These are phyloP conservation scores for Talaromyces proteolyticus DNA, from an alignment of 495 filamentous ascomycete species.

Conservation along the genomic window DNA sequence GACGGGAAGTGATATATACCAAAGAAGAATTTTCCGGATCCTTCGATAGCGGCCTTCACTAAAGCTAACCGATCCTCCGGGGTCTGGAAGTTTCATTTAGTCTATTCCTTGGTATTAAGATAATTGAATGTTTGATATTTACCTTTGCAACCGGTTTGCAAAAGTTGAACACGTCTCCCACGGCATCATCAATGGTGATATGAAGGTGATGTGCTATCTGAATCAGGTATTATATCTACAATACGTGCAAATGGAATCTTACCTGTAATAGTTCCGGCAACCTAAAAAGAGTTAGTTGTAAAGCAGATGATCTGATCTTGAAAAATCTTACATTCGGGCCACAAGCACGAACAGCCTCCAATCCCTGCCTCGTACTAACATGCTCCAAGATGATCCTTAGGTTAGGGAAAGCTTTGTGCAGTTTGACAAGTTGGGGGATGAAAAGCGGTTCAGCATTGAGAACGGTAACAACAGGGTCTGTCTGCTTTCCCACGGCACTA, in stretches of 20 bases:
- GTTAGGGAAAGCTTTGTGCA: constrained; percentile 72
- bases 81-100: constrained; percentile 20
- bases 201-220: constrained; percentile 71
- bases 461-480: constrained; percentile 46
- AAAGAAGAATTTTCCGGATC: constrained; percentile 80
- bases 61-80: constrained; percentile 72
- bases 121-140: background rate
- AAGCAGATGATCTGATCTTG: constrained; percentile 8
- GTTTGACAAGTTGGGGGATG: constrained; percentile 64
- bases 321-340: constrained; percentile 60
- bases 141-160: constrained; percentile 81
- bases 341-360: constrained; percentile 69
- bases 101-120: constrained; percentile 9
- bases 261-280: constrained; percentile 55
- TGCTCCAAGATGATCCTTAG: constrained; percentile 75
- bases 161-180: constrained; percentile 72
- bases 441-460: constrained; percentile 78
- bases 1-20: constrained; percentile 18
- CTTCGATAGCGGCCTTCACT: constrained; percentile 58
- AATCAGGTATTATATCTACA: background rate
- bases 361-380: constrained; percentile 76
- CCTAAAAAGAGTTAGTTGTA: background rate
- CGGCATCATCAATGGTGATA: constrained; percentile 70
- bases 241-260: background rate
- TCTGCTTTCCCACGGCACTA: constrained; percentile 7